Percentiles rank a stretch among this genome's conserved stretches.
These are phyloP conservation scores for Limtongia smithiae DNA, from an alignment of 805 yeast species.

Conservation along the genomic window DNA sequence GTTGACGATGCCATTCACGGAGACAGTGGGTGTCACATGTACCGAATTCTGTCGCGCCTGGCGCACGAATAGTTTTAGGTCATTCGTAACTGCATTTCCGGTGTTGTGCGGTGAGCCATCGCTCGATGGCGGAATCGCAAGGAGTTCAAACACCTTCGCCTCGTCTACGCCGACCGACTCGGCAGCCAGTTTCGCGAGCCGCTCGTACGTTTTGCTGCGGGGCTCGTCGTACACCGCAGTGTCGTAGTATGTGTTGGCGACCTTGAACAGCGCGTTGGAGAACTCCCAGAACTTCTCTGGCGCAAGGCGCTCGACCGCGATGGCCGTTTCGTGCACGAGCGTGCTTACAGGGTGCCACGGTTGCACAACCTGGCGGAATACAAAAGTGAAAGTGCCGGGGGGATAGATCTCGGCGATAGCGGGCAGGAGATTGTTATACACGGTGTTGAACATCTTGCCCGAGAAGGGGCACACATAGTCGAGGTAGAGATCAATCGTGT, in stretches of 20 bases:
- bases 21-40: slow-evolving; percentile 81
- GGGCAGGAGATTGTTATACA: slow-evolving; percentile 55
- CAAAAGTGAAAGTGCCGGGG: slow-evolving; percentile 50
- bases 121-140: slow-evolving; percentile 37
- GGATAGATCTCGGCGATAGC: slow-evolving; percentile 45
- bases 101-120: slow-evolving; percentile 44
- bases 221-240: slow-evolving; percentile 51
- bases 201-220: slow-evolving; percentile 53
- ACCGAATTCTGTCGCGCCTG: slow-evolving; percentile 72
- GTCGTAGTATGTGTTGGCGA: slow-evolving; percentile 58
- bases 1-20: slow-evolving; percentile 63
- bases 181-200: slow-evolving; percentile 50
- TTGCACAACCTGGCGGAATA: slow-evolving; percentile 72
- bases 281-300: slow-evolving; percentile 58
- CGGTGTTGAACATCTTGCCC: slow-evolving; percentile 57
- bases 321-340: slow-evolving; percentile 62
- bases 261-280: slow-evolving; percentile 53
- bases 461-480: slow-evolving; percentile 80
- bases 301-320: slow-evolving; percentile 58
- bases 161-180: slow-evolving; percentile 42
- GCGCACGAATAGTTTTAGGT: slow-evolving; percentile 69
- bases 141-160: slow-evolving; percentile 38
- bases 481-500: slow-evolving; percentile 59
- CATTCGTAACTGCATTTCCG: slow-evolving; percentile 59
- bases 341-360: slow-evolving; percentile 86